These are phyloP conservation scores for Lophiostoma macrostomum DNA, from an alignment of 495 filamentous ascomycete genomes.

Conservation along the genomic window DNA sequence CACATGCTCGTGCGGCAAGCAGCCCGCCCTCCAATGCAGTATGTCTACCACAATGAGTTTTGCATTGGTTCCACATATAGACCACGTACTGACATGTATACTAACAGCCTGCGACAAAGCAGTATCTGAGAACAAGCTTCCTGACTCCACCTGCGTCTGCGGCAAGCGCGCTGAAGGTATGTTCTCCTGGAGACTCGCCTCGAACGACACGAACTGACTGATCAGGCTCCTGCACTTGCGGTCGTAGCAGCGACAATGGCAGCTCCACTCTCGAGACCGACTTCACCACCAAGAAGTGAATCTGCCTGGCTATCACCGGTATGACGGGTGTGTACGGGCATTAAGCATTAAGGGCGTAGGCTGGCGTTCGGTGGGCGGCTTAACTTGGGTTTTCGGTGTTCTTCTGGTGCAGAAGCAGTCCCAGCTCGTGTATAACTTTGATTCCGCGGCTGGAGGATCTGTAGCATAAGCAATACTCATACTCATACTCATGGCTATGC, in stretches of 20 bases:
- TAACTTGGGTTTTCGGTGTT: neutral
- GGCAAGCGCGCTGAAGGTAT: constrained; percentile 68
- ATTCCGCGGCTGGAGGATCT: too few species aligned
- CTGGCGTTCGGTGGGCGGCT: too few species aligned
- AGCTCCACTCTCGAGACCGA: constrained; percentile 66
- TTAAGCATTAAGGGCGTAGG: too few species aligned
- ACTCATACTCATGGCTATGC: too few species aligned
- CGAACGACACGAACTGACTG: too few species aligned
- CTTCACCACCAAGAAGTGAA: constrained; percentile 64
- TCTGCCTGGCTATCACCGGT: too few species aligned
- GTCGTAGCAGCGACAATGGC: constrained; percentile 60
- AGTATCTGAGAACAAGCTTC: constrained; percentile 65
- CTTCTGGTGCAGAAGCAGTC: too few species aligned
- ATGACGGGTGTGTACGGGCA: too few species aligned
- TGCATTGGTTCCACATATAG: neutral
- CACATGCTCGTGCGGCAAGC: constrained; percentile 84
- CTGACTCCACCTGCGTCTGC: constrained; percentile 72
- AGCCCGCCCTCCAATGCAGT: constrained; percentile 77
- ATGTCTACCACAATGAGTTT: too few species aligned
- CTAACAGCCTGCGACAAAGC: constrained; percentile 65
- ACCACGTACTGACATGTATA: constrained; percentile 3
- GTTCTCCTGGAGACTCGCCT: too few species aligned
- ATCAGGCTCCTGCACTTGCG: constrained; percentile 82
- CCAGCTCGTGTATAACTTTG: too few species aligned
- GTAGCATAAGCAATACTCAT: too few species aligned